Base-by-base conservation (phyloP, 164 flowering plant genomes). In the Aristolochia californica region DNA sequence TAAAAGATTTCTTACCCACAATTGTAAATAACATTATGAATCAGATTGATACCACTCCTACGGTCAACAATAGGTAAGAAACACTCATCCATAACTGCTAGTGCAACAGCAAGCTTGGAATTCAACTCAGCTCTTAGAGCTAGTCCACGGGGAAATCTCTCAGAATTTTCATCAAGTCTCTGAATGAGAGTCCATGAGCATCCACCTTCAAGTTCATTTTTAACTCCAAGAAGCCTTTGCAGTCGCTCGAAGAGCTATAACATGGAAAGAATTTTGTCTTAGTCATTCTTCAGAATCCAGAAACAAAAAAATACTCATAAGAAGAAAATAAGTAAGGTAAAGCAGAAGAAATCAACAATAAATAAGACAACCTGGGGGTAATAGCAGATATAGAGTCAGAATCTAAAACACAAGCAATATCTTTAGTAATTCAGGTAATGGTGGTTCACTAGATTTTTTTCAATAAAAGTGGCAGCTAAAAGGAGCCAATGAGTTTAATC, bases 61-160 rank as follows among this genome's bases (percentile, higher is more conserved):
- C 81, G 63, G 70, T 94, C 99, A 68, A 77, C 62, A 49, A 90
- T 78, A 16, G 99, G 96, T 72, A 90, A 72, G 75, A 94, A 94
- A 62, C 99, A 94, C 70, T 94, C 99, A 63, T 94, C 85, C 97
- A 94, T 86, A 30, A 94, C 76, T 54, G 78, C 70, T 55, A 80
- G 62, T 38, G 99, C 95, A 63, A 94, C 87, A 71, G 96, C 96
- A 53, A 94, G 68, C 75, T 86, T 94, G 28, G 96, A 82, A 74
- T 94, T 94, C 82, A 85, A 79, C 68, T 88, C 97, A 61, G 85
- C 83, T 57, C 76, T 80, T 50, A 72, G 83, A 50, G 84, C 63
- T 57, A 75, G 66, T 38, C 73, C 82, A 18, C 62, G 68, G 38
- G 21, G 27, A 53, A 75, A 68, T 40, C 70, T 18, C 52, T 83